Base-by-base conservation (phyloP, 495 filamentous ascomycete species). In the Daldinia bambusicola region DNA sequence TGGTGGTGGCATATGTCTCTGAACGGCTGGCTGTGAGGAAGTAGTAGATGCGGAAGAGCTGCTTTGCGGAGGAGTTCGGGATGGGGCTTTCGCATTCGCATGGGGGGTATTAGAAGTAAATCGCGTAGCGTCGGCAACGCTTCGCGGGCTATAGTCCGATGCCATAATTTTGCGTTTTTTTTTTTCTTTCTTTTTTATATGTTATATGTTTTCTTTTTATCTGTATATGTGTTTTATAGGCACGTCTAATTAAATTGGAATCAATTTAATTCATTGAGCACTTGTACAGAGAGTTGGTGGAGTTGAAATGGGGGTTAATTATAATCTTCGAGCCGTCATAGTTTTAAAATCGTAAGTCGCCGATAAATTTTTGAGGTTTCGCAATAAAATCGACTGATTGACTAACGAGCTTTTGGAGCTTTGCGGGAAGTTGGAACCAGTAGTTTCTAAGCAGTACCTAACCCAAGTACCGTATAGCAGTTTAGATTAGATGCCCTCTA, bases 71-170 rank as follows among this genome's bases (percentile, higher is more conserved):
- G 77, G 37, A 18, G 68, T 57, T 13, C 78, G 63, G 20, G 76
- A 74, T 57, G 64, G 36, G 55, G 88, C 77, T 75, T 92, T 92
- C 71, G 91, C 89, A 80, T 85, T 87, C 69, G 93, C 94, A 84
- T 97, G 94, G 14, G 94, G 94, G 57, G 90, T 92, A 43, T 93
- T 97, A 34, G 94, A 88, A 56, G 95, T 98, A 86, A 99, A 99
- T 67, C 95, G 89, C 77, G 95, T 99, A 65, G 95, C 93, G 82
- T 98, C 95, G 70, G 89, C 89, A 77, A 93, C 90, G 81, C 92
- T 94, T 80, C 95, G 94, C 72, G 93, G 88, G 88, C 94, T 92
- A 69, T 72, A 68, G 22, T 62, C 51, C 56, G 41, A 31, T 16
- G 70, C 65, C 70, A 72, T 72, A 26, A 30, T 45, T 12, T 58